Evolutionary conservation across 768 basidiomycete genomes (phyloP).

Genomic region (Suillus tomentosus): DNA sequence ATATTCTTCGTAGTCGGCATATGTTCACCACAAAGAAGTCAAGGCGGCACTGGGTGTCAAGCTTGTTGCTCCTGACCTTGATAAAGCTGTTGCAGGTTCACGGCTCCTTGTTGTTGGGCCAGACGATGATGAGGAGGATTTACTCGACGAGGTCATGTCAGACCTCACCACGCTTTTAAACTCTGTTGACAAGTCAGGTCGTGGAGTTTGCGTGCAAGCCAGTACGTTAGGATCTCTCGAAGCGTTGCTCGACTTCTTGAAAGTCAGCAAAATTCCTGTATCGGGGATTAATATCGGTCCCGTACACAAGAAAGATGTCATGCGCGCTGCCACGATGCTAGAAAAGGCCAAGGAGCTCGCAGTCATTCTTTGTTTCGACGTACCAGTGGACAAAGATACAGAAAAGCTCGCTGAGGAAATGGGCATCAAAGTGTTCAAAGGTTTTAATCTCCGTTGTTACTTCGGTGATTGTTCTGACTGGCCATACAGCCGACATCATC

Average conservation of each 20-base stretch:
- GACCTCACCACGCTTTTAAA: slow-evolving; percentile 87
- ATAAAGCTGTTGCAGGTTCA: slow-evolving; percentile 98
- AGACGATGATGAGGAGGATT: slow-evolving; percentile 95
- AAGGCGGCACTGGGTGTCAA: slow-evolving; percentile 98
- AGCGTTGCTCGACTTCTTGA: slow-evolving; percentile 94
- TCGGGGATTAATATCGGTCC: slow-evolving; percentile 98
- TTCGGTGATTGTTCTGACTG: neutral
- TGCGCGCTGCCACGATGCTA: slow-evolving; percentile 90
- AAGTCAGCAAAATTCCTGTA: slow-evolving; percentile 94
- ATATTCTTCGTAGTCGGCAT: slow-evolving; percentile 65
- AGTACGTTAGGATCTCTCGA: slow-evolving; percentile 97
- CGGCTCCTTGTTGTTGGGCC: slow-evolving; percentile 89
- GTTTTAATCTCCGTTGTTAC: slow-evolving; percentile 41
- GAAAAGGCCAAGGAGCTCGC: slow-evolving; percentile 96
- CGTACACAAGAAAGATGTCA: slow-evolving; percentile 93
- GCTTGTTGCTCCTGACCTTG: slow-evolving; percentile 90
- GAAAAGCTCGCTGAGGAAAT: slow-evolving; percentile 91
- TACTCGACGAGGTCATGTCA: slow-evolving; percentile 95
- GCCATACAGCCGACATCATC: slow-evolving; percentile 85
- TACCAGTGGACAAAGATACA: slow-evolving; percentile 90
- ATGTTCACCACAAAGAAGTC: slow-evolving; percentile 96
- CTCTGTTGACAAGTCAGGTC: slow-evolving; percentile 93
- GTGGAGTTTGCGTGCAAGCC: slow-evolving; percentile 96
- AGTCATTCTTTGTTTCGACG: slow-evolving; percentile 96
- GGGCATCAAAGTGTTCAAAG: slow-evolving; percentile 93